A percentile compares a stretch with the other conserved stretches of the same genome.
Conservation (phyloP, 768 basidiomycete species). For the Phylloporus scabripes region DNA sequence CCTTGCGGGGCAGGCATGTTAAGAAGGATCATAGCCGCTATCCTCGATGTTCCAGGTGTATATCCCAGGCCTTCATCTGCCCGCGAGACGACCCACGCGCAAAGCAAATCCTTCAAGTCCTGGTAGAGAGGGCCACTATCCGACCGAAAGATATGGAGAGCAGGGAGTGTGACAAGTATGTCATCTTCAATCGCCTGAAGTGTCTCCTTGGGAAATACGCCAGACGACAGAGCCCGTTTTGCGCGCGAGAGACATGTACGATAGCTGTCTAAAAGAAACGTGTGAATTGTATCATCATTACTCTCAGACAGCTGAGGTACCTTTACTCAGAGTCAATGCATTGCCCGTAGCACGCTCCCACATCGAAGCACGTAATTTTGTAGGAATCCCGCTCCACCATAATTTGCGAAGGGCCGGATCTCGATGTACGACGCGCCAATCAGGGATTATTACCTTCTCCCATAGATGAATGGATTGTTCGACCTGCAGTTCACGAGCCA, state of each 20-base stretch:
- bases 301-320: conserved; percentile 31
- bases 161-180: conserved; percentile 65
- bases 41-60: conserved; percentile 57
- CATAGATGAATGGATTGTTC: conserved; percentile 69
- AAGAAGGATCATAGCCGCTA: conserved; percentile 83
- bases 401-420: conserved; percentile 60
- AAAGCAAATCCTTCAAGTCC: conserved; percentile 79
- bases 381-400: conserved; percentile 89
- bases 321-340: conserved; percentile 74
- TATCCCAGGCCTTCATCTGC: conserved; percentile 82
- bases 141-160: conserved; percentile 73
- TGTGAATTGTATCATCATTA: conserved; percentile 3
- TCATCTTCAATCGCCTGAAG: conserved; percentile 68
- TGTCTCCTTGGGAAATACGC: conserved; percentile 60
- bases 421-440: conserved; percentile 72
- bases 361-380: conserved; percentile 69
- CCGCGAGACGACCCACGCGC: conserved; percentile 83
- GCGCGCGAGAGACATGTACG: conserved; percentile 68
- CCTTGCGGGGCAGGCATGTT: conserved; percentile 73
- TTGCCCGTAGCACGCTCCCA: conserved; percentile 90
- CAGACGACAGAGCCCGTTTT: conserved; percentile 59
- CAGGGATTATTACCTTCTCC: conserved; percentile 75
- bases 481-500: conserved; percentile 58
- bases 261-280: conserved; percentile 48
- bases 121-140: conserved; percentile 73